These are phyloP conservation scores for Emericellopsis cladophorae DNA, from an alignment of 2,329 filamentous ascomycete species.

Conservation along the genomic window DNA sequence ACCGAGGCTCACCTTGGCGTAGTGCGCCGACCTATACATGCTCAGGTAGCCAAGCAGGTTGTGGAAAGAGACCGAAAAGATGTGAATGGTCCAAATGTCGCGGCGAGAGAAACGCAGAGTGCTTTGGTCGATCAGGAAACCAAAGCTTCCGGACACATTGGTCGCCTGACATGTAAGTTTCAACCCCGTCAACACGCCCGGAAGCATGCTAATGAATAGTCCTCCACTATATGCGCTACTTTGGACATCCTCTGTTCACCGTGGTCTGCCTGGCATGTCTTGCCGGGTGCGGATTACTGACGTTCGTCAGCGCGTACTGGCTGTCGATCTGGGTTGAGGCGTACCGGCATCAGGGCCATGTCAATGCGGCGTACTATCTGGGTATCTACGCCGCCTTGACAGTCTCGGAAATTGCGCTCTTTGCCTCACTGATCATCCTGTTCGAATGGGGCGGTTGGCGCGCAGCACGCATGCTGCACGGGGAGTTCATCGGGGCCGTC, in stretches of 20 bases:
- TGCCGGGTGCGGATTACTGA: constrained; percentile 25
- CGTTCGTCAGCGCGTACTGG: constrained; percentile 32
- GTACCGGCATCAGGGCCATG: constrained; percentile 26
- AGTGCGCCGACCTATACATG: constrained; percentile 26
- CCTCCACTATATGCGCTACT: constrained; percentile 38
- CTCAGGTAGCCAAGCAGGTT: too few species aligned
- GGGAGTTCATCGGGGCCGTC: constrained; percentile 35
- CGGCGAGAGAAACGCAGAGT: constrained; percentile 19
- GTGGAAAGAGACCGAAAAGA: too few species aligned
- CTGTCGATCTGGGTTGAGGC: constrained; percentile 42
- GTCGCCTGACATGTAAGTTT: constrained; percentile 29
- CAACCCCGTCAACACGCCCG: not conserved
- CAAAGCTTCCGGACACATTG: constrained; percentile 28
- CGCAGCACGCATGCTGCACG: constrained; percentile 40
- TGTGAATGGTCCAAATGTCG: not conserved
- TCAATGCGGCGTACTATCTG: constrained; percentile 37
- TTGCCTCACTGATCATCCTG: constrained; percentile 26
- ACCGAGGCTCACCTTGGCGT: constrained; percentile 31
- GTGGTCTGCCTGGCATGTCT: constrained; percentile 23
- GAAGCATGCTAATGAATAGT: constrained; percentile 13
- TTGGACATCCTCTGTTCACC: constrained; percentile 31
- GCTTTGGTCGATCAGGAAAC: constrained; percentile 35
- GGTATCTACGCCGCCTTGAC: constrained; percentile 36
- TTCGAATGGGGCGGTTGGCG: constrained; percentile 44
- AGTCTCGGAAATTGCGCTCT: constrained; percentile 27